These are phyloP conservation scores for Eutypa lata DNA, from an alignment of 2,329 filamentous ascomycete species.

Conservation along the genomic window DNA sequence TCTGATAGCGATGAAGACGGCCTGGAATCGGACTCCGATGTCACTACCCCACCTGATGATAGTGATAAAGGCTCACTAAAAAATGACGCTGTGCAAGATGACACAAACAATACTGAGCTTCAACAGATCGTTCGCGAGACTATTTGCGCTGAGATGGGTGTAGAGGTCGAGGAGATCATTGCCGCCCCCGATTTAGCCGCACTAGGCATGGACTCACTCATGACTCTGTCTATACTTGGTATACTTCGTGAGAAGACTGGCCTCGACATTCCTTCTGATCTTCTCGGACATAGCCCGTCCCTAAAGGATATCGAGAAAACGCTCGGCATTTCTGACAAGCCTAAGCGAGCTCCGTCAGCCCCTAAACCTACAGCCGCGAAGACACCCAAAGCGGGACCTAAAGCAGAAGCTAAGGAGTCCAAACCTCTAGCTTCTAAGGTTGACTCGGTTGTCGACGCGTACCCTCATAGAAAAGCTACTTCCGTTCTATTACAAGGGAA, in stretches of 20 bases:
- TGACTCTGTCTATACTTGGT: constrained; percentile 54
- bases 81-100: constrained; percentile 33
- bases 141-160: constrained; percentile 69
- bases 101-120: constrained; percentile 40
- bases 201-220: constrained; percentile 57
- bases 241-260: constrained; percentile 53
- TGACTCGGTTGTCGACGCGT: constrained; percentile 37
- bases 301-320: constrained; percentile 64
- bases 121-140: constrained; percentile 59
- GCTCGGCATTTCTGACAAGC: constrained; percentile 49
- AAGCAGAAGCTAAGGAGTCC: constrained; percentile 17
- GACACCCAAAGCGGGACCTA: constrained; percentile 22
- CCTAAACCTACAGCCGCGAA: constrained; percentile 27
- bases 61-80: constrained; percentile 49
- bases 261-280: constrained; percentile 54
- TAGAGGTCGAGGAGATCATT: constrained; percentile 62
- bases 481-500: constrained; percentile 47
- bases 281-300: constrained; percentile 59
- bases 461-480: constrained; percentile 48
- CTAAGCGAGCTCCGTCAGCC: constrained; percentile 30
- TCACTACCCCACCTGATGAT: constrained; percentile 53
- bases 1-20: constrained; percentile 43
- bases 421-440: too few species aligned
- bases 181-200: constrained; percentile 53
- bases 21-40: constrained; percentile 44